phyloP scores from a whole-genome alignment of 2,329 filamentous ascomycete genomes.

The Colletotrichum sp. region DNA sequence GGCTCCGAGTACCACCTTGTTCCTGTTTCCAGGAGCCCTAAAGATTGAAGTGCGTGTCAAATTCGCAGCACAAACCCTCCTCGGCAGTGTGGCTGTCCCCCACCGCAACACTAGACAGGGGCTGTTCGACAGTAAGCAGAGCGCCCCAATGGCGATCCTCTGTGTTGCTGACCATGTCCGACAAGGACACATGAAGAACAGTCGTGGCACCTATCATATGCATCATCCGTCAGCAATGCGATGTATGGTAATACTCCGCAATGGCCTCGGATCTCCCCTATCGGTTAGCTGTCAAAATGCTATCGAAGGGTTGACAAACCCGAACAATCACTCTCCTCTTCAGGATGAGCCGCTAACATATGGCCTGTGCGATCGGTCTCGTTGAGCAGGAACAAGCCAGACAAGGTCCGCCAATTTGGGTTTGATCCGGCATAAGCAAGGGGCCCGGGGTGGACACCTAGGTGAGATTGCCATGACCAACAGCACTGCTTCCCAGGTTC shows the following conservation, averaged over 20 bases:
- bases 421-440: neutral
- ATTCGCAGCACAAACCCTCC: neutral
- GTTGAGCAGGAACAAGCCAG: neutral
- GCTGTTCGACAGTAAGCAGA: slow-evolving; percentile 7
- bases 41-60: neutral
- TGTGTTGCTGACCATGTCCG: slow-evolving; percentile 9
- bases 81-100: neutral
- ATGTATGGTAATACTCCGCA: neutral
- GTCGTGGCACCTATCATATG: slow-evolving; percentile 16
- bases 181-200: slow-evolving; percentile 1
- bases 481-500: neutral
- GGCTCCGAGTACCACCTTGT: neutral
- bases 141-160: neutral
- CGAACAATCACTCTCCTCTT: neutral
- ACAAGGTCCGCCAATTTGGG: neutral
- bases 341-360: neutral
- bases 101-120: neutral
- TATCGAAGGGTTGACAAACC: neutral
- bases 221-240: neutral
- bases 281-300: neutral
- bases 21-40: neutral
- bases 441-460: neutral
- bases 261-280: neutral
- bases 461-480: neutral
- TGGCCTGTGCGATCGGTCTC: neutral